Evolutionary conservation across 2,329 filamentous ascomycete species (phyloP), one percentile per base, ranked within the genome.

Genomic region (Aspergillus latus): DNA sequence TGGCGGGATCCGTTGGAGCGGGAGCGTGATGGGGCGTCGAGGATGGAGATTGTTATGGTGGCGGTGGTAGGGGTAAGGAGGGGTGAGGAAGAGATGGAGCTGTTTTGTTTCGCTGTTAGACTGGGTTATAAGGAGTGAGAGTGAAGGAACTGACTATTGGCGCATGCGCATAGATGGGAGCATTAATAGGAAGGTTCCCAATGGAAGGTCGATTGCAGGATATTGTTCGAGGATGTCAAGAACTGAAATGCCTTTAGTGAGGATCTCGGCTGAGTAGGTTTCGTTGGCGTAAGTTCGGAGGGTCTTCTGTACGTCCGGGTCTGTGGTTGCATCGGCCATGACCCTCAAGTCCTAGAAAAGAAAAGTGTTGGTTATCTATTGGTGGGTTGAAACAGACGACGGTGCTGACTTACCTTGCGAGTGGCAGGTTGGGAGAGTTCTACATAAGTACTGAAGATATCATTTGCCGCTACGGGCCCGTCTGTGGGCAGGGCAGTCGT

Each of bases 81-180:
- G 0, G 88, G 87, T 0, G 88, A 90, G 0, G 88, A 91, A 0
- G 88, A 91, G 66, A 92, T 90, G 32, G 86, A 89, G 76, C 47
- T 49, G 29, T 34, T 48, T 10, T 9, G 10, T 3, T 26, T 8
- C 11, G 11, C 21, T 21, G 26, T 28, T 29, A 26, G 26, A 26
- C 2, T 45, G 16, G 30, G 21, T 21, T 30, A 0, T 13, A 30
- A 32, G 10, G 26, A 30, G 13, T 7, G 26, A 15, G 16, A 3
- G 3, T 8, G 30, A 11, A 10, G 8, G 29, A 21, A 48, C 45
- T 48, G 15, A 49, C 47, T 92, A 92, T 70, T 90, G 87, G n/a
- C 88, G 82, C 39, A 89, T 80, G 29, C 88, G 85, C 85, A 94
- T 89, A 0, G 89, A 87, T 1, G 88, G 88, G 0, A 92, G 81